Base-by-base conservation (phyloP, 768 basidiomycete species). In the Suillus americanus region DNA sequence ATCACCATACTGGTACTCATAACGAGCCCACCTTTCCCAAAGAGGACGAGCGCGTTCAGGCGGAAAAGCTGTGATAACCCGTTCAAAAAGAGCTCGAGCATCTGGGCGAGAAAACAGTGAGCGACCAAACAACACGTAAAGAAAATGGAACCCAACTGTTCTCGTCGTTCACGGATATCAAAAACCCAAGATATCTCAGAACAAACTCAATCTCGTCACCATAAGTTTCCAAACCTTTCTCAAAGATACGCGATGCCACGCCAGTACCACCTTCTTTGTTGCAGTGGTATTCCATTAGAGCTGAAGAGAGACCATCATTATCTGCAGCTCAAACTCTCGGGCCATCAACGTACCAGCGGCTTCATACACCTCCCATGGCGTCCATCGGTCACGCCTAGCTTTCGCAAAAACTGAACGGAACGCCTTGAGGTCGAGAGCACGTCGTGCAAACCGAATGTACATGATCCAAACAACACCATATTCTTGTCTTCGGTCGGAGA, bases 1-100 rank as follows among this genome's bases (percentile, higher is more conserved):
- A 76, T 96, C 94, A n/a, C 94, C 94, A 71, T 92, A 98, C 71
- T 93, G 90, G 78, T 95, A 98, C 75, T 97, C 94, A 78, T 97
- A 97, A 62, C 90, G 84, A 5, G 95, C 89, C 97, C 96, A 99
- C 51, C 93, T 86, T 72, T 97, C 95, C 96, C 96, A 99, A 20
- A 99, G 82, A 0, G 91, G 89, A 41, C 92, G 83, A 18, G 94
- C 93, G 48, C 87, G 86, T 53, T 93, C 91, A 9, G 91, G 79
- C 13, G 89, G 77, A 74, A 97, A 94, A 5, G 85, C 89, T 18
- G 83, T 76, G 30, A 97, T 91, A 8, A 93, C 89, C 33, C 92
- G 87, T 73, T 99, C 97, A 73, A 99, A 99, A 33, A 99, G 80
- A 0, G 97, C 97, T 62, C 97, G 88, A 1, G 97, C 97, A 79